A percentile compares a stretch with the other conserved stretches of the same genome.
These are phyloP conservation scores for Fomitopsis pinicola DNA, from an alignment of 1,284 basidiomycete genomes.

Conservation along the genomic window DNA sequence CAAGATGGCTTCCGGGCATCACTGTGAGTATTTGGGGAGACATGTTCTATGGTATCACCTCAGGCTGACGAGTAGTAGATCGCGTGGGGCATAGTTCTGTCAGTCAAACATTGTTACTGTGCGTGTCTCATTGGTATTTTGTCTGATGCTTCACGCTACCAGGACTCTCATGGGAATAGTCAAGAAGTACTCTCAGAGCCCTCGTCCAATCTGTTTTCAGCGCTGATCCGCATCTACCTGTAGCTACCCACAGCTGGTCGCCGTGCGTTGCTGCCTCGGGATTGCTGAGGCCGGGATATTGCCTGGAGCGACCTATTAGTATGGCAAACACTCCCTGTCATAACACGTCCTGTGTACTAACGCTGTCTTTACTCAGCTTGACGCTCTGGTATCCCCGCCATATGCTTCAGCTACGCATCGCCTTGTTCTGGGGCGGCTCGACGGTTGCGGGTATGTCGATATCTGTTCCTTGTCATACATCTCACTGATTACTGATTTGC, in stretches of 20 bases:
- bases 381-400: constrained; percentile 32
- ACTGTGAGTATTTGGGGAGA: constrained; percentile 13
- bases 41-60: too few species aligned
- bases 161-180: constrained; percentile 66
- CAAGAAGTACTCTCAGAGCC: constrained; percentile 39
- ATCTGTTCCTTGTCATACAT: constrained; percentile 12
- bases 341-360: too few species aligned
- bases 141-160: constrained; percentile 28
- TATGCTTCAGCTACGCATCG: constrained; percentile 30
- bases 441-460: constrained; percentile 17
- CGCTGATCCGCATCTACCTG: background rate
- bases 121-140: constrained; percentile 12
- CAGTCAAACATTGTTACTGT: background rate
- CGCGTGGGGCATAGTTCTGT: constrained; percentile 25
- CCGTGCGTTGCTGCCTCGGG: constrained; percentile 56
- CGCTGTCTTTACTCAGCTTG: constrained; percentile 14
- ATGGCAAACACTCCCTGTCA: constrained; percentile 2
- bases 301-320: constrained; percentile 64
- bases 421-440: constrained; percentile 33
- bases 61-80: constrained; percentile 14
- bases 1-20: constrained; percentile 29
- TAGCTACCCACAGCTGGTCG: constrained; percentile 61
- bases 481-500: background rate
- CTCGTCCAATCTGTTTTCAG: background rate
- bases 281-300: constrained; percentile 67